Evolutionary conservation across 1,284 basidiomycete species (phyloP), one percentile per base, ranked within the genome.

Genomic region (Trametes polyzona): DNA sequence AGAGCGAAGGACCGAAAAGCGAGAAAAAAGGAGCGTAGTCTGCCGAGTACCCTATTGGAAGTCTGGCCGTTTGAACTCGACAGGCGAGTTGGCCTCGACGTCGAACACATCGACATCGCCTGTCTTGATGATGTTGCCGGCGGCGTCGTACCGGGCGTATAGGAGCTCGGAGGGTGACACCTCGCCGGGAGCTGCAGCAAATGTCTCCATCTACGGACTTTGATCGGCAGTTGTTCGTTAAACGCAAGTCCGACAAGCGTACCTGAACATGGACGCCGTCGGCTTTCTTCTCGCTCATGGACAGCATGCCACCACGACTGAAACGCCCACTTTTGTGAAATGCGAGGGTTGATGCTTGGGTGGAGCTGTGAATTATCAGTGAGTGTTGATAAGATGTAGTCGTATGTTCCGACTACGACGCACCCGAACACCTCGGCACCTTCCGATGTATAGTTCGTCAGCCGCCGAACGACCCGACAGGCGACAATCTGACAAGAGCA

Each of bases 401-500:
- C 3, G 26, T n/a, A 44, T n/a, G 61, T 54, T 47, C 59, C 53
- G 44, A 51, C 44, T 44, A 49, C 47, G 55, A 73, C 84, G 26
- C 68, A 87, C 83, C 73, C 68, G 64, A 80, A 85, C 36, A 82
- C 67, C 62, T 85, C 83, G 2, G 79, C 70, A 9, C 77, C 78
- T 33, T 73, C 64, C 10, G 73, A 69, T 11, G 79, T 79, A 67
- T 81, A 89, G 65, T 85, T 86, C 43, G 80, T 82, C 48, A 90
- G 68, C 47, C 87, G 76, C 47, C 88, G 83, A 23, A 89, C 88
- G 7, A 79, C 84, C 39, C 88, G 83, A 64, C 83, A 85, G 0
- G 88, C 87, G 14, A 87, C 88, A 62, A 89, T 88, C 88, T 90
- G 23, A 23, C 35, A 42, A 37, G 11, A 48, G 40, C n/a, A 27